A percentile compares a stretch with the other conserved stretches of the same genome.
phyloP scores from a whole-genome alignment of 441 rosid genomes.

The Viola pubescens region DNA sequence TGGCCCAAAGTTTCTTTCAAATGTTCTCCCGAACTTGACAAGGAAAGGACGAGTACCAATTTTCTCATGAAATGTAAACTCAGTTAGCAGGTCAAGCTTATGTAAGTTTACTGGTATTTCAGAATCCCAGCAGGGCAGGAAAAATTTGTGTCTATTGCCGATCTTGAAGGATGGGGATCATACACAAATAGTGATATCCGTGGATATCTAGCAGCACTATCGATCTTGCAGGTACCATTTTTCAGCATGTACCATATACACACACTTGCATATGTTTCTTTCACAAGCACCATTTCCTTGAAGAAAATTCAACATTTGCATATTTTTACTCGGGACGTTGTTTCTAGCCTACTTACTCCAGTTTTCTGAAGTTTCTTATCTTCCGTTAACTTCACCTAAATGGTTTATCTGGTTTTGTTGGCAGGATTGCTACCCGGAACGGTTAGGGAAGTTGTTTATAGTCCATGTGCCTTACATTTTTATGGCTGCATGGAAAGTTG shows the following conservation, averaged over 20 bases:
- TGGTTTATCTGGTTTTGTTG: slow-evolving; percentile 11
- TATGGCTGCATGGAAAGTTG: slow-evolving; percentile 78
- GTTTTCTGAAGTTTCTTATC: neutral
- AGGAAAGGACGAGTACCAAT: too few relatives aligned
- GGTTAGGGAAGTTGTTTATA: slow-evolving; percentile 61
- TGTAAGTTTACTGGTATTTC: slow-evolving; percentile 13
- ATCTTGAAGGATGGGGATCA: slow-evolving; percentile 79
- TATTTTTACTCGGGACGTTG: too few relatives aligned
- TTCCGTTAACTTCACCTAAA: neutral
- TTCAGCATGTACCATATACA: neutral
- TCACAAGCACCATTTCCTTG: neutral
- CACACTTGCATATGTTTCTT: neutral
- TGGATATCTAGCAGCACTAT: slow-evolving; percentile 58
- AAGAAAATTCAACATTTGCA: too few relatives aligned
- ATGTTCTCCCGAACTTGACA: too few relatives aligned
- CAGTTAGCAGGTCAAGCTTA: slow-evolving; percentile 4
- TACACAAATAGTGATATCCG: slow-evolving; percentile 65
- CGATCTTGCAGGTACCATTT: slow-evolving; percentile 64
- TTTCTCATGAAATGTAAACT: neutral
- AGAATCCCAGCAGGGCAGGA: slow-evolving; percentile 84
- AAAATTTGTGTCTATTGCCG: slow-evolving; percentile 55
- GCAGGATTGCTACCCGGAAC: slow-evolving; percentile 89
- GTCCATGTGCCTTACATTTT: slow-evolving; percentile 71
- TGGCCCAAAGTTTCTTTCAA: too few relatives aligned
- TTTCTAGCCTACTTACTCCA: too few relatives aligned